Conservation (phyloP, 2,329 filamentous ascomycete species). For the Sporothrix curviconia region DNA sequence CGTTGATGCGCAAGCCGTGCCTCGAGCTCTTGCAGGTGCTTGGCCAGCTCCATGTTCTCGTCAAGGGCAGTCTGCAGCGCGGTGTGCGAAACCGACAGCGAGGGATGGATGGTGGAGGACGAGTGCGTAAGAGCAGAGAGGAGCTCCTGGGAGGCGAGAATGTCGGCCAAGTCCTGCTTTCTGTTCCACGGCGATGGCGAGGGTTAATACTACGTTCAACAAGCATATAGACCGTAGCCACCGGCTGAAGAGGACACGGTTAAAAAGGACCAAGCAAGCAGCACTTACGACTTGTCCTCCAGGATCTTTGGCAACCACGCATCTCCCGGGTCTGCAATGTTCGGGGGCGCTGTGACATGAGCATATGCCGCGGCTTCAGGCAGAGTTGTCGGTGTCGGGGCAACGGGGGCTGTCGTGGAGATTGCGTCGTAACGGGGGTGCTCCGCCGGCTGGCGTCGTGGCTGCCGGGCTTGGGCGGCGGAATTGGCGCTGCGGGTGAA, state of each 20-base stretch:
- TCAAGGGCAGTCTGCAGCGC: constrained; percentile 59
- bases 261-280: too few species aligned
- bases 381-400: constrained; percentile 15
- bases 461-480: constrained; percentile 65
- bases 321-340: constrained; percentile 53
- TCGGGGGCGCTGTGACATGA: constrained; percentile 26
- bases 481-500: constrained; percentile 55
- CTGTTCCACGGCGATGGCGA: too few species aligned
- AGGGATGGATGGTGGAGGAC: constrained; percentile 62
- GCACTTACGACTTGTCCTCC: constrained; percentile 71
- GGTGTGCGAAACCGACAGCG: constrained; percentile 58
- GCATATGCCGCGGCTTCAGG: constrained; percentile 25
- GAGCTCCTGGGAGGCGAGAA: constrained; percentile 58
- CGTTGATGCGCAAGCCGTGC: constrained; percentile 53
- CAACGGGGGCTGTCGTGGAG: constrained; percentile 37
- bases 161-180: constrained; percentile 68
- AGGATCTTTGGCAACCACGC: constrained; percentile 73
- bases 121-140: constrained; percentile 69
- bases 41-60: constrained; percentile 65
- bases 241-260: too few species aligned
- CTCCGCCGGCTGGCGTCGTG: constrained; percentile 61
- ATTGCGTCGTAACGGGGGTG: constrained; percentile 50
- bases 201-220: too few species aligned
- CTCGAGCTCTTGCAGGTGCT: constrained; percentile 56
- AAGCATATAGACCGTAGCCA: too few species aligned